These are phyloP conservation scores for Emergomyces africanus DNA, from an alignment of 2,329 filamentous ascomycete genomes.

Conservation along the genomic window DNA sequence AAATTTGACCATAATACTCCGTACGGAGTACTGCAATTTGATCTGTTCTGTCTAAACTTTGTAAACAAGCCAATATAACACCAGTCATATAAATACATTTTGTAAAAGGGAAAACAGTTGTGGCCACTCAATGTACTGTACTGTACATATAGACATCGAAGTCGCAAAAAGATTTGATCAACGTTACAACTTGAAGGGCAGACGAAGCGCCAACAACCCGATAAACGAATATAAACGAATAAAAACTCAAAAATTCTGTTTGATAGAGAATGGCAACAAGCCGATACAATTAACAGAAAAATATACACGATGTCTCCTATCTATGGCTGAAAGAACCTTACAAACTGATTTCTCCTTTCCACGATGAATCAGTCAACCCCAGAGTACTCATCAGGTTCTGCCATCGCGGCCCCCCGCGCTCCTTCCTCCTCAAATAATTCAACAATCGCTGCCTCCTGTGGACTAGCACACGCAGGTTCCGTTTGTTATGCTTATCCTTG, in stretches of 20 bases:
- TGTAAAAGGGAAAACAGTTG: not conserved
- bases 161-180: too few relatives aligned
- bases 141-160: too few relatives aligned
- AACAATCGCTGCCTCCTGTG: conserved; percentile 83
- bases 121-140: not conserved
- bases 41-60: not conserved
- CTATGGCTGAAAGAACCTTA: conserved; percentile 26
- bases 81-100: not conserved
- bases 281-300: not conserved
- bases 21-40: not conserved
- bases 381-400: conserved; percentile 71
- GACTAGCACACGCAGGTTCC: conserved; percentile 71
- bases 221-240: not conserved
- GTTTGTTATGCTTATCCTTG: conserved; percentile 89
- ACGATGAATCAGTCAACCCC: conserved; percentile 76
- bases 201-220: too few relatives aligned
- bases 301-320: not conserved
- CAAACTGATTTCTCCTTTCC: conserved; percentile 76
- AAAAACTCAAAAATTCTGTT: not conserved
- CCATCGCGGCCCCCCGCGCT: conserved; percentile 85
- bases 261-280: not conserved
- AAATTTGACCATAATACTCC: not conserved
- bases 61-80: not conserved
- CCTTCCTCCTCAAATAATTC: conserved; percentile 74
- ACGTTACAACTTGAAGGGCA: too few relatives aligned